Percentiles rank a stretch among this genome's conserved stretches.
Conservation (phyloP, 768 basidiomycete genomes). For the Boletus sensibilis region DNA sequence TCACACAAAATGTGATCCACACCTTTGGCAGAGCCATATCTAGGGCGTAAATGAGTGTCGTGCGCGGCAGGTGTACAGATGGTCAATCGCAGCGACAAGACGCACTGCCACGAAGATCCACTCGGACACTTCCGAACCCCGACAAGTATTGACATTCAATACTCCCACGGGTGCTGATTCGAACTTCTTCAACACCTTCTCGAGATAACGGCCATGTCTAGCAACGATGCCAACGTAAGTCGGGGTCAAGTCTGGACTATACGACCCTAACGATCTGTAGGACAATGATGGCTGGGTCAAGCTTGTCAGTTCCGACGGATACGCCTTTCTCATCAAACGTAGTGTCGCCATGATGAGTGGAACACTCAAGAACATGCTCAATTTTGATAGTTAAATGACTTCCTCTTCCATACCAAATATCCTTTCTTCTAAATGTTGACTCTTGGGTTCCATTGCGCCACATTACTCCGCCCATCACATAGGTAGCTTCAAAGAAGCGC, state of each 20-base stretch:
- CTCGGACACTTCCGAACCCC: constrained; percentile 15
- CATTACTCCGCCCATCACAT: constrained; percentile 7
- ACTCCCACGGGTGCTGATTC: constrained; percentile 22
- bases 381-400: constrained; percentile 55
- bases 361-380: constrained; percentile 79
- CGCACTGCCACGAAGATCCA: neutral
- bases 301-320: constrained; percentile 75
- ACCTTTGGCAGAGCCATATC: constrained; percentile 41
- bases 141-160: constrained; percentile 1
- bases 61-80: constrained; percentile 15
- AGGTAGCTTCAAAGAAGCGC: constrained; percentile 77
- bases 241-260: neutral
- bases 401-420: constrained; percentile 6
- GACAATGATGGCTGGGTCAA: constrained; percentile 64
- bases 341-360: constrained; percentile 77
- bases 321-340: constrained; percentile 73
- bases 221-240: constrained; percentile 20
- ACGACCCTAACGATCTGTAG: constrained; percentile 4
- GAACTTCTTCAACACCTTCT: neutral
- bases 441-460: constrained; percentile 8
- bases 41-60: constrained; percentile 12
- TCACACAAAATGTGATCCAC: neutral
- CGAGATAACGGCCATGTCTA: constrained; percentile 15
- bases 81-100: constrained; percentile 11
- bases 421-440: constrained; percentile 11